phyloP scores from a whole-genome alignment of 1,284 basidiomycete genomes.

The Puccinia hordei region DNA sequence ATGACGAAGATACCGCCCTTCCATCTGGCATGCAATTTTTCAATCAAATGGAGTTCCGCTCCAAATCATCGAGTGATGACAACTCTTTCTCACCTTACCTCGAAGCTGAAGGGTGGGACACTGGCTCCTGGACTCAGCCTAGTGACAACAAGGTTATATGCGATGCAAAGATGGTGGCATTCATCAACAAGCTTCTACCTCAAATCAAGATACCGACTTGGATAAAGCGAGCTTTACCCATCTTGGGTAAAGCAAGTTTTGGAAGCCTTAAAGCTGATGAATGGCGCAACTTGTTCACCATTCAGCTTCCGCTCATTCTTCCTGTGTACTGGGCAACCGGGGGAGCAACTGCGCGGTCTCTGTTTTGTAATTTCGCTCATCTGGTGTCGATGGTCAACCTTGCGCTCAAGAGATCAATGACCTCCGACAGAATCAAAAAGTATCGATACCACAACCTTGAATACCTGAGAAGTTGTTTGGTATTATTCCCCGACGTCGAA shows the following conservation, averaged over 20 bases:
- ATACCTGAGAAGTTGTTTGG: constrained; percentile 22
- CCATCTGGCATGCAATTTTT: neutral
- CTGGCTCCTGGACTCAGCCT: constrained; percentile 15
- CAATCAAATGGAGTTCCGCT: neutral
- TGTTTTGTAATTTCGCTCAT: constrained; percentile 31
- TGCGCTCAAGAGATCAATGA: constrained; percentile 12
- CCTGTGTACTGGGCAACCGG: neutral
- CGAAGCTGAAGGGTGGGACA: constrained; percentile 4
- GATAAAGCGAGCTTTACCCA: constrained; percentile 8
- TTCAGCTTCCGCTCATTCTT: neutral
- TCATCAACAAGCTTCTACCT: constrained; percentile 20
- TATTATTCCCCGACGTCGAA: neutral
- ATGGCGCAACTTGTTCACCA: too few species aligned
- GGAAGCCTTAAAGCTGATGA: constrained; percentile 37
- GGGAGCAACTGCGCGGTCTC: neutral
- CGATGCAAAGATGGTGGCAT: neutral
- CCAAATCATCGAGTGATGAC: neutral
- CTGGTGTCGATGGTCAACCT: constrained; percentile 24
- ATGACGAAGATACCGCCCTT: too few species aligned
- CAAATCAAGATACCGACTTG: constrained; percentile 14
- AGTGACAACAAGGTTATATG: constrained; percentile 3
- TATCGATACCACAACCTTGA: constrained; percentile 19
- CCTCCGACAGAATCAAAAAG: neutral
- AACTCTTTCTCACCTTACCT: constrained; percentile 7
- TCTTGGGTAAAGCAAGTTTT: constrained; percentile 25